Evolutionary conservation across 345 rosid genomes (phyloP).

Genomic region (Melaleuca alternifolia): DNA sequence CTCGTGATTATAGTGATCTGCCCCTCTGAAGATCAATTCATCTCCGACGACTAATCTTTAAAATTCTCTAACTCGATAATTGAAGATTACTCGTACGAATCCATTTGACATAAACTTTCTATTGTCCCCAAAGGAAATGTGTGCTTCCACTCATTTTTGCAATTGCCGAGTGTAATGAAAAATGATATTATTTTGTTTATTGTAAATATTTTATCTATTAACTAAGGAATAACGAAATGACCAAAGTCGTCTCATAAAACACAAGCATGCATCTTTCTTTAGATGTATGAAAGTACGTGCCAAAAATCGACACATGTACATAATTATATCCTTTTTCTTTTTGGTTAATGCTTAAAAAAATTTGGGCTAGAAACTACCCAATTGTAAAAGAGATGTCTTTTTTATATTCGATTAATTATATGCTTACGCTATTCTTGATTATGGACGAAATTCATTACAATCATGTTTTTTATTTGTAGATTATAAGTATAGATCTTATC

Average conservation of each 20-base stretch:
- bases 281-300: not conserved
- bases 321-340: too few relatives aligned
- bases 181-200: rapidly evolving
- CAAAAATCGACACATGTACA: too few relatives aligned
- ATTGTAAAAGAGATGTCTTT: not conserved
- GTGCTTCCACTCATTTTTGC: not conserved
- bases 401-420: not conserved
- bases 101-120: not conserved
- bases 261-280: not conserved
- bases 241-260: not conserved
- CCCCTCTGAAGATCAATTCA: not conserved
- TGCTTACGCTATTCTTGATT: rapidly evolving
- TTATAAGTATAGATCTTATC: rapidly evolving
- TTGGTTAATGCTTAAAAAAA: too few relatives aligned
- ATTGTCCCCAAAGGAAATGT: not conserved
- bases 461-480: not conserved
- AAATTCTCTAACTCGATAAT: not conserved
- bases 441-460: not conserved
- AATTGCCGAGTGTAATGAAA: rapidly evolving
- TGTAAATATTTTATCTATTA: not conserved
- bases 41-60: not conserved
- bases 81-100: rapidly evolving
- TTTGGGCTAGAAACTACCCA: not conserved
- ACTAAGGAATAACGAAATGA: rapidly evolving
- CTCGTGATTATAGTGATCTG: not conserved